phyloP scores from a whole-genome alignment of 495 filamentous ascomycete species.

The Letharia lupina region DNA sequence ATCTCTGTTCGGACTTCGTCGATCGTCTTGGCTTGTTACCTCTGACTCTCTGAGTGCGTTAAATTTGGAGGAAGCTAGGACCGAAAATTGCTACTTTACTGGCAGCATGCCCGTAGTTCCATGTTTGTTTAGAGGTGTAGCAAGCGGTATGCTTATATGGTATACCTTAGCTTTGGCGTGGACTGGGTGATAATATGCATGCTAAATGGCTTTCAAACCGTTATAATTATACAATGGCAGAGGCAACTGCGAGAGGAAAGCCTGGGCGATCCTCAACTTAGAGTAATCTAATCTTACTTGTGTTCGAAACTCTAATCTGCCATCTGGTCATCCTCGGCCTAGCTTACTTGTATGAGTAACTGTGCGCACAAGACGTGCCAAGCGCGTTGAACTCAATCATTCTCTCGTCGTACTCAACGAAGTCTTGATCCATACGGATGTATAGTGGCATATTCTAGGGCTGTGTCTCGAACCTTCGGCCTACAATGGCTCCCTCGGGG shows the following conservation, averaged over 20 bases:
- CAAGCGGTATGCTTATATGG: background rate
- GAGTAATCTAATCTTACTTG: too few species aligned
- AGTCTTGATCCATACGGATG: background rate
- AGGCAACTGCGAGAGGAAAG: too few species aligned
- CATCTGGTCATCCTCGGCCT: background rate
- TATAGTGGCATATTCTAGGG: background rate
- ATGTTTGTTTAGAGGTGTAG: background rate
- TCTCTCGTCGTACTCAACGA: background rate
- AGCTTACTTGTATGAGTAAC: background rate
- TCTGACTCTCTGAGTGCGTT: too few species aligned
- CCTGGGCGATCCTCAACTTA: too few species aligned
- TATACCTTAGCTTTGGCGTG: background rate
- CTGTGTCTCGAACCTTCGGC: background rate
- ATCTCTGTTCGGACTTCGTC: too few species aligned
- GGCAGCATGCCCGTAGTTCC: background rate
- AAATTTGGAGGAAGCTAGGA: too few species aligned
- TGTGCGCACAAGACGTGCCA: background rate
- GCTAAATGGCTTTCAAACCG: background rate
- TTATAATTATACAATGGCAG: background rate
- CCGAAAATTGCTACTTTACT: background rate
- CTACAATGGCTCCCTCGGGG: slow-evolving; percentile 13
- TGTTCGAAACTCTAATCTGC: too few species aligned
- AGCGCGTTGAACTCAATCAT: background rate
- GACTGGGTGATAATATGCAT: background rate
- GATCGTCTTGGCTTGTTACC: too few species aligned